Conservation (phyloP, 176 grass and related monocot species). For the Ensete ventricosum region DNA sequence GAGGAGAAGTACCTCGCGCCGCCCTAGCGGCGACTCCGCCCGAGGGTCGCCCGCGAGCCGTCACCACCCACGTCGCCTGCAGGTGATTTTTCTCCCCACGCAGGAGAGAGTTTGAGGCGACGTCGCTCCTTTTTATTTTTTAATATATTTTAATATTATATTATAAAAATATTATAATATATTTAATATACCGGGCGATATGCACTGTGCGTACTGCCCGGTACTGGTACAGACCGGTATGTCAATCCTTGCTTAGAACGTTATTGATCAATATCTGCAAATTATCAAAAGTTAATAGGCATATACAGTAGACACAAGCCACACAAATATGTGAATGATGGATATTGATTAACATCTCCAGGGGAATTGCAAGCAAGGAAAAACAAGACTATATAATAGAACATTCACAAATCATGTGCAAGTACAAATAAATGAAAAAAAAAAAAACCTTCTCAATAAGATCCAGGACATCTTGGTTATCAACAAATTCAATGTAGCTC, state of each 20-base stretch:
- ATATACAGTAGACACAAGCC: background rate
- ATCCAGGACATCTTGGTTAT: slow-evolving; percentile 99
- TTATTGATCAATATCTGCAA: background rate
- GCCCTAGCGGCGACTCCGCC: no score
- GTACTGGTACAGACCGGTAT: no score
- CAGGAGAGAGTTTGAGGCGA: no score
- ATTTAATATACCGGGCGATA: no score
- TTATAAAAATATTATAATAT: no score
- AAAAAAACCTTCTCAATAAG: slow-evolving; percentile 87
- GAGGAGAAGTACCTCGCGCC: no score
- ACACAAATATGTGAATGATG: background rate
- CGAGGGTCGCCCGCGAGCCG: no score
- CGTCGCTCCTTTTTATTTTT: no score
- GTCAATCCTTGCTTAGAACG: background rate
- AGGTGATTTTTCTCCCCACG: no score
- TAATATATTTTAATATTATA: no score
- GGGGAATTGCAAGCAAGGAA: background rate
- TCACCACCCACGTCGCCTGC: no score
- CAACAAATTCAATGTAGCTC: slow-evolving; percentile 98
- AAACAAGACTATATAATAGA: background rate
- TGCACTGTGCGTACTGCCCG: no score
- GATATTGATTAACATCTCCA: background rate
- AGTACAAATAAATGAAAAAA: slow-evolving; percentile 11
- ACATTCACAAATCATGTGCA: background rate
- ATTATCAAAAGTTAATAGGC: background rate